These are phyloP conservation scores for Carex kokanica DNA, from an alignment of 176 grass and related monocot genomes.

Conservation along the genomic window DNA sequence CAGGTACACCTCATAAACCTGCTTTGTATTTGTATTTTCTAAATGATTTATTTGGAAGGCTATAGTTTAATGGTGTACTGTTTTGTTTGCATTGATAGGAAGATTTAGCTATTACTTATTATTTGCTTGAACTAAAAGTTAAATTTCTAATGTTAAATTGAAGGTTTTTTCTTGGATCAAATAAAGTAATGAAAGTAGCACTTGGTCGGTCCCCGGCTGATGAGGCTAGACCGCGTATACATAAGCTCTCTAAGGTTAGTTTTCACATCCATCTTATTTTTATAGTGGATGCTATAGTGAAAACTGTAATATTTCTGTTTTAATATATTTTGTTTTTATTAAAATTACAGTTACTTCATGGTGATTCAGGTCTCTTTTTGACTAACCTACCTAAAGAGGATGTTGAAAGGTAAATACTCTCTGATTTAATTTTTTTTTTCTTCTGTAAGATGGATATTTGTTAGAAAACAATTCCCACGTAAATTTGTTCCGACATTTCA, in stretches of 20 bases:
- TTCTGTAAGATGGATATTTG: background rate
- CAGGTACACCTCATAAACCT: constrained; percentile 39
- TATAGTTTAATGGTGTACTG: background rate
- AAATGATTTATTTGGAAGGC: background rate
- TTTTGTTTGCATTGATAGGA: background rate
- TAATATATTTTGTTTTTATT: constrained; percentile 20
- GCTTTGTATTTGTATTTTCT: background rate
- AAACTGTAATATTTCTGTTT: background rate
- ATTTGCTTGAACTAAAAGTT: background rate
- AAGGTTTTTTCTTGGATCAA: constrained; percentile 94
- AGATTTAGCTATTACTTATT: background rate
- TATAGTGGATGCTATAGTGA: background rate
- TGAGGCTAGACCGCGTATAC: constrained; percentile 59
- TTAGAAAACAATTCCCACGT: background rate
- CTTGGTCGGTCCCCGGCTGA: constrained; percentile 69
- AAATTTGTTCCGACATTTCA: constrained; percentile 27
- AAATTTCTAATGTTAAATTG: background rate
- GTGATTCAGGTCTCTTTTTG: constrained; percentile 64
- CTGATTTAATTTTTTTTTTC: background rate
- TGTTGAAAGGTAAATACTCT: constrained; percentile 57
- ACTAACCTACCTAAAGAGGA: constrained; percentile 83
- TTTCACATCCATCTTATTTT: background rate
- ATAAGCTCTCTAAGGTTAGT: constrained; percentile 76
- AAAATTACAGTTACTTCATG: constrained; percentile 53
- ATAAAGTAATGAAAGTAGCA: constrained; percentile 94